Percentiles rank a stretch among this genome's conserved stretches.
These are phyloP conservation scores for Quercus variabilis DNA, from an alignment of 306 rosid species.

Conservation along the genomic window DNA sequence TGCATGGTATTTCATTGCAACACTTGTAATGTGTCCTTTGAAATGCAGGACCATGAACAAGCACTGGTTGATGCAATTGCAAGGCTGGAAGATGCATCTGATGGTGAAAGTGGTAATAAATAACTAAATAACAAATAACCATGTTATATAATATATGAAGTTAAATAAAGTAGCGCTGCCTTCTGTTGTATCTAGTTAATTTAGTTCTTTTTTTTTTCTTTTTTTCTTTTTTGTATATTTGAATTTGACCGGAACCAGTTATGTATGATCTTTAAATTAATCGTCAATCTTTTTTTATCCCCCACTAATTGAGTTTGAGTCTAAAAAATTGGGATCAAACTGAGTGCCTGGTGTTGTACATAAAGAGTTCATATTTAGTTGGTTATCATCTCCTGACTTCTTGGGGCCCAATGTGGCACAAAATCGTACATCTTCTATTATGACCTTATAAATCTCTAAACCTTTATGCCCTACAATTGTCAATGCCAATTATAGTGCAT, in stretches of 20 bases:
- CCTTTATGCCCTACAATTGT: background rate
- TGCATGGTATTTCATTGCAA: slow-evolving; percentile 4
- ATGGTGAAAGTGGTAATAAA: slow-evolving; percentile 95
- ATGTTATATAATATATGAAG: slow-evolving; percentile 16
- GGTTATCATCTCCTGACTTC: background rate
- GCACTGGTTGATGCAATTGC: slow-evolving; percentile 78
- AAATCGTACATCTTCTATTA: background rate
- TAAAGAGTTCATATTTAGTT: background rate
- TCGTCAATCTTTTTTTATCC: background rate
- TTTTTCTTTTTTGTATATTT: slow-evolving; percentile 5
- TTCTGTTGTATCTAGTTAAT: slow-evolving; percentile 35
- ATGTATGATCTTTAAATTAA: slow-evolving; percentile 15
- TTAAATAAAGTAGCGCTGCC: slow-evolving; percentile 24
- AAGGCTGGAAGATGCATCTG: slow-evolving; percentile 79
- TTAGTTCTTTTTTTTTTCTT: background rate
- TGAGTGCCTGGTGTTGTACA: background rate
- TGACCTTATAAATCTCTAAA: background rate
- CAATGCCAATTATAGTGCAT: background rate
- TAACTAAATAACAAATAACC: slow-evolving; percentile 42
- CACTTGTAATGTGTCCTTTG: slow-evolving; percentile 21
- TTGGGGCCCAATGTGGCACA: background rate
- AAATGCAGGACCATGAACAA: slow-evolving; percentile 78
- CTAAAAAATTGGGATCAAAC: background rate
- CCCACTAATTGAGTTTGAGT: background rate
- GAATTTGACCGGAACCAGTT: slow-evolving; percentile 17